Percentiles rank a stretch among this genome's conserved stretches.
Conservation (phyloP, 768 basidiomycete species). For the Gyrodon lividus region DNA sequence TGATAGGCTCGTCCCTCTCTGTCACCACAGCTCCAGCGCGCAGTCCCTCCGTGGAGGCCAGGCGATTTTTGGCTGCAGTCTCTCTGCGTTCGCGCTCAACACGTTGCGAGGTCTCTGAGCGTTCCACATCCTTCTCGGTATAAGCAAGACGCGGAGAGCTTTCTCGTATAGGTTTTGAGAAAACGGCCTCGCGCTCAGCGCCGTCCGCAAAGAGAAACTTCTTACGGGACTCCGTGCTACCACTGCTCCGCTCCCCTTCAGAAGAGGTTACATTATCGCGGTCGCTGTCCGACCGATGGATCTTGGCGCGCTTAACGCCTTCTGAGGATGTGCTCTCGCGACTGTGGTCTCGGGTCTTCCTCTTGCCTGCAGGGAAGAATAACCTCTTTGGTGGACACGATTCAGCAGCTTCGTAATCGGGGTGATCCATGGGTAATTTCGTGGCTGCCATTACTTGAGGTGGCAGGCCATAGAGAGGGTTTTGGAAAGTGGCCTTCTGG, state of each 20-base stretch:
- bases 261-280: conserved; percentile 7
- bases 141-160: background rate
- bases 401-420: conserved; percentile 60
- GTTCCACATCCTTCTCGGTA: conserved; percentile 3
- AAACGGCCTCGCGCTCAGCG: conserved; percentile 4
- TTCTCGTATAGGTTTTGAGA: conserved; percentile 4
- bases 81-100: conserved; percentile 28
- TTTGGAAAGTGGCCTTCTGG: conserved; percentile 57
- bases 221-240: background rate
- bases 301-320: conserved; percentile 17
- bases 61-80: conserved; percentile 17
- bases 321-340: conserved; percentile 11
- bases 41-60: conserved; percentile 27
- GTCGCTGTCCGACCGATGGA: conserved; percentile 4
- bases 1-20: conserved; percentile 30
- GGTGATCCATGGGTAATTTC: conserved; percentile 57
- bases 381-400: conserved; percentile 56
- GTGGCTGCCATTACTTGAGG: conserved; percentile 43
- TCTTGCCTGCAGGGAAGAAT: conserved; percentile 45
- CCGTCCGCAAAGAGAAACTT: background rate
- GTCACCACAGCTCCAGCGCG: conserved; percentile 29
- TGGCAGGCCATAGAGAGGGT: conserved; percentile 58
- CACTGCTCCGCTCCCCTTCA: conserved; percentile 16
- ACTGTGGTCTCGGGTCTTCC: conserved; percentile 26
- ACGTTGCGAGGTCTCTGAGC: conserved; percentile 2